phyloP scores from a whole-genome alignment of 108 stramenopile genomes.

The Aurantiochytrium sp. region DNA sequence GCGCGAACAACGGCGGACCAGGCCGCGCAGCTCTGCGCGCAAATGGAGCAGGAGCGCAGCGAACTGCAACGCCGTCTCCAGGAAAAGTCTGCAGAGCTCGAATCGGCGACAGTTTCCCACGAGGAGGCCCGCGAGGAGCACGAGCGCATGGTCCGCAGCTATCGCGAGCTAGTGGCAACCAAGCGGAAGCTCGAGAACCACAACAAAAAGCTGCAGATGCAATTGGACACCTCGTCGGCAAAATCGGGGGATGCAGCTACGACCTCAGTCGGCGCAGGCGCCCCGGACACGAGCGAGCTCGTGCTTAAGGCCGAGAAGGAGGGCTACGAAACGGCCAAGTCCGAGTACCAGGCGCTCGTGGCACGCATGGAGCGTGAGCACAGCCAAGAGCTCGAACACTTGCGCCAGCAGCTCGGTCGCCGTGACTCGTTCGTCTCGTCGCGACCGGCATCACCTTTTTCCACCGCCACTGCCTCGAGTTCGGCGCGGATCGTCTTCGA shows the following conservation, averaged over 20 bases:
- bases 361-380: conserved; percentile 17
- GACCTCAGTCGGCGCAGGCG: too few relatives aligned
- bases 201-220: conserved; percentile 18
- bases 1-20: not conserved
- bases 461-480: not conserved
- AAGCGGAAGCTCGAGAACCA: conserved; percentile 14
- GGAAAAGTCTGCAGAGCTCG: not conserved
- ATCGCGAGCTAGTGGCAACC: not conserved
- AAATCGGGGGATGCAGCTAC: too few relatives aligned
- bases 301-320: not conserved
- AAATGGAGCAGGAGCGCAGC: conserved; percentile 18
- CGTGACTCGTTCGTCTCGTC: not conserved
- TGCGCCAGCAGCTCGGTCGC: not conserved
- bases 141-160: not conserved
- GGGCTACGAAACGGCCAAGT: conserved; percentile 3
- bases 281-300: not conserved
- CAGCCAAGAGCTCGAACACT: not conserved
- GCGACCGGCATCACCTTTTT: not conserved
- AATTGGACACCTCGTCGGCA: not conserved
- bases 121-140: not conserved
- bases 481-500: too few relatives aligned
- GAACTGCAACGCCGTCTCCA: not conserved
- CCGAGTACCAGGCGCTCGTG: not conserved
- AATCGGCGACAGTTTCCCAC: not conserved
- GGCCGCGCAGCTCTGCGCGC: not conserved